These are phyloP conservation scores for Thielaviopsis euricoi DNA, from an alignment of 2,329 filamentous ascomycete species.

Conservation along the genomic window DNA sequence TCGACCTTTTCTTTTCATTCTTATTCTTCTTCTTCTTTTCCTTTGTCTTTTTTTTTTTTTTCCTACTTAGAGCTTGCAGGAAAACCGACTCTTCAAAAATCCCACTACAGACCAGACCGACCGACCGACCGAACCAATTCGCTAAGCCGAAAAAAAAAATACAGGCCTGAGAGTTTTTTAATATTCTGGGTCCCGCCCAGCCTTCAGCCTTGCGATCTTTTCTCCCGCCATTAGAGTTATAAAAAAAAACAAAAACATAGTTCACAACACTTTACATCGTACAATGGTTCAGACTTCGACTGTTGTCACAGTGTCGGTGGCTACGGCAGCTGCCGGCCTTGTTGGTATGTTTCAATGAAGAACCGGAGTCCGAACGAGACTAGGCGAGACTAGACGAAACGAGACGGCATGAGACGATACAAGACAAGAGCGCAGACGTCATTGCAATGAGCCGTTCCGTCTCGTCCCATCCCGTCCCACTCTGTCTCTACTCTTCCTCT, in stretches of 20 bases:
- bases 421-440: no score
- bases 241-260: neutral
- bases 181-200: neutral
- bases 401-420: no score
- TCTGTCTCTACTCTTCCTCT: slow-evolving; percentile 2
- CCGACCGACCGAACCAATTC: neutral
- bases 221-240: no score
- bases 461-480: no score
- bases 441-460: no score
- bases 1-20: neutral
- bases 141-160: neutral
- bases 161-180: neutral
- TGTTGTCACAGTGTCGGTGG: slow-evolving; percentile 44
- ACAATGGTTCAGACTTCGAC: slow-evolving; percentile 34
- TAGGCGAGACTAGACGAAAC: no score
- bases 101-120: neutral
- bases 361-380: no score
- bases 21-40: no score
- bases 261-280: slow-evolving; percentile 8
- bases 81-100: neutral
- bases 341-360: no score
- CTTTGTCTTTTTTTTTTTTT: neutral
- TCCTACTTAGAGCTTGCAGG: no score
- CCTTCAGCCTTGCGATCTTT: neutral
- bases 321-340: slow-evolving; percentile 41